Base-by-base conservation (phyloP, 768 basidiomycete species). In the Suillus discolor region DNA sequence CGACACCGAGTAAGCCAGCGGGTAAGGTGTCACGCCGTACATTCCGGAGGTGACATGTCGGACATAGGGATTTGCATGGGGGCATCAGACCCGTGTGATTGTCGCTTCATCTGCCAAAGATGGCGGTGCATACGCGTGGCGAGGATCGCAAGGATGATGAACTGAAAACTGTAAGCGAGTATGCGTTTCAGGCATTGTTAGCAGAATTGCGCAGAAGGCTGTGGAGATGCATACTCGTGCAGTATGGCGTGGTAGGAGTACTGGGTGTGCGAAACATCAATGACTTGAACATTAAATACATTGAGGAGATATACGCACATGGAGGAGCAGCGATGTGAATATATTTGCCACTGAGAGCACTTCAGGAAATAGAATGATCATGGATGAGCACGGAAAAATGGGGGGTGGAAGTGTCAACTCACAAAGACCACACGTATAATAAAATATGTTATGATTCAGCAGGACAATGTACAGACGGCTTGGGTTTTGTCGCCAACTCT, bases 231-330 rank as follows among this genome's bases (percentile, higher is more conserved):
- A 23, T 38, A 57, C 55, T 57, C 36, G 12, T 38, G 36, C 12
- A 57, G 23, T 38, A 57, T 57, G 36, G 55, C 55, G 3, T 57
- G 55, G 55, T 57, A 57, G 13, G 20, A 7, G 36, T 57, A 57
- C 55, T 57, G 6, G 36, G 13, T 38, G n/a, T n/a, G 13, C 34
- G 7, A 4, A n/a, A 38, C 23, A 16, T 57, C 36, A 57, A 57
- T 13, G 7, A 2, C n/a, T 57, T 7, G 1, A 15, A 15, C 18
- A 36, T 57, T 15, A 1, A 28, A 28, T 8, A 2, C 4, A 23
- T 15, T 49, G 2, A 3, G n/a, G 13, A n/a, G 13, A 36, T 36
- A 15, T 7, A 38, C 55, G 36, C 4, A 57, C 55, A 38, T 16
- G n/a, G n/a, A 57, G 55, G n/a, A 49, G 23, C 2, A 49, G 47